Evolutionary conservation across 768 basidiomycete species (phyloP).

Genomic region (Naganishia randhawae): DNA sequence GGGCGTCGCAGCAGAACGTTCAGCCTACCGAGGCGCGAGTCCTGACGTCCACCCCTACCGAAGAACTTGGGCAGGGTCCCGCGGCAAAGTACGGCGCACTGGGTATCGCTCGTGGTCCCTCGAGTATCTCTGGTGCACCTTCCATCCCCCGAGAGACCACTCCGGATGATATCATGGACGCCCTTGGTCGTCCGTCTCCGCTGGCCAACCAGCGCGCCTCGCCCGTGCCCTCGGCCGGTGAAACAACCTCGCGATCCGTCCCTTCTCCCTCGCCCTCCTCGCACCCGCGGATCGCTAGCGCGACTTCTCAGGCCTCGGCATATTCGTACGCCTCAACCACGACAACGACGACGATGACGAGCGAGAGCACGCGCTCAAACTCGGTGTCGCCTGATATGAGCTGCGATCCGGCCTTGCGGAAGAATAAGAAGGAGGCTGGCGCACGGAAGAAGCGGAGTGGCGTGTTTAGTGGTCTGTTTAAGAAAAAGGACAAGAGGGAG

Average conservation of each 20-base stretch:
- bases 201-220: constrained; percentile 13
- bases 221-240: background rate
- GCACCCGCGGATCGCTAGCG: constrained; percentile 4
- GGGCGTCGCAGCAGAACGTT: too few relatives aligned
- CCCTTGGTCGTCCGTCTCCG: constrained; percentile 2
- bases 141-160: background rate
- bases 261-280: background rate
- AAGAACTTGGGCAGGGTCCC: constrained; percentile 9
- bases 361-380: constrained; percentile 36
- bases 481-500: constrained; percentile 68
- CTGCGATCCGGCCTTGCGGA: constrained; percentile 24
- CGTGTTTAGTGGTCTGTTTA: constrained; percentile 72
- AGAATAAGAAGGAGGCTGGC: constrained; percentile 56
- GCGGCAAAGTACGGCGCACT: constrained; percentile 13
- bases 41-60: background rate
- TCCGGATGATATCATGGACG: constrained; percentile 5
- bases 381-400: constrained; percentile 43
- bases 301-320: constrained; percentile 1
- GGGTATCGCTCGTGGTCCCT: constrained; percentile 5
- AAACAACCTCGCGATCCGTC: background rate
- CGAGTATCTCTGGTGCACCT: background rate
- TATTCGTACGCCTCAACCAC: constrained; percentile 1
- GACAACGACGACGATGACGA: background rate
- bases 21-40: too few relatives aligned
- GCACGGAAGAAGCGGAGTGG: constrained; percentile 61